Evolutionary conservation across 805 yeast species (phyloP), one percentile per base, ranked within the genome.

Genomic region (Cyberlindnera subsufficiens): DNA sequence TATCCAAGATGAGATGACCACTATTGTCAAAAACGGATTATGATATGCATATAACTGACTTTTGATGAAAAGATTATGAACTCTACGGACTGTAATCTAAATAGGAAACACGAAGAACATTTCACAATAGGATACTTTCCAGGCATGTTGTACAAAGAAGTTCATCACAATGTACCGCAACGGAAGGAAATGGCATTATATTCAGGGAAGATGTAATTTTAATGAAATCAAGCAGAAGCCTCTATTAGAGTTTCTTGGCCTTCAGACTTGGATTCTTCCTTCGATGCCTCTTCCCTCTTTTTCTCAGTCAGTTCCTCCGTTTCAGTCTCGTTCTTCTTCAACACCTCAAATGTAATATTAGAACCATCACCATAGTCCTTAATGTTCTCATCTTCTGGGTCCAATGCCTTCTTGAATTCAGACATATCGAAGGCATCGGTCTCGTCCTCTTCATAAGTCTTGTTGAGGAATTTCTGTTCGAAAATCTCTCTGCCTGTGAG

Each of bases 401-500:
- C 65, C 40, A 67, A 43, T 7, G 66, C 67, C 43, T 63, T 57
- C 32, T 65, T 64, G 49, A 70, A 70, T 43, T 67, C 69, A 18
- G 71, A 51, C 48, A 70, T 59, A 55, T 71, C 75, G 61, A 69
- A 70, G 16, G 67, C 70, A 35, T 56, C 61, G 15, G 50, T 46
- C 27, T 65, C 71, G 30, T 38, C 16, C 35, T 70, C 78, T 29
- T 78, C 84, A 47, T 79, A 65, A 22, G 69, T 68, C 59, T 76
- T 74, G 58, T 81, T 86, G 42, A 57, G 64, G 60, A 72, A 80
- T 63, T 77, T 74, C 64, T 76, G 75, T 63, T 77, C 67, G 38
- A 86, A 72, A 40, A 82, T 66, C 62, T 86, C 90, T 60, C 74
- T 78, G 52, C 95, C 95, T 7, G 82, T 75, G 38, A 77, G 65